Conservation (phyloP, 495 filamentous ascomycete species). For the Darksidea phi region DNA sequence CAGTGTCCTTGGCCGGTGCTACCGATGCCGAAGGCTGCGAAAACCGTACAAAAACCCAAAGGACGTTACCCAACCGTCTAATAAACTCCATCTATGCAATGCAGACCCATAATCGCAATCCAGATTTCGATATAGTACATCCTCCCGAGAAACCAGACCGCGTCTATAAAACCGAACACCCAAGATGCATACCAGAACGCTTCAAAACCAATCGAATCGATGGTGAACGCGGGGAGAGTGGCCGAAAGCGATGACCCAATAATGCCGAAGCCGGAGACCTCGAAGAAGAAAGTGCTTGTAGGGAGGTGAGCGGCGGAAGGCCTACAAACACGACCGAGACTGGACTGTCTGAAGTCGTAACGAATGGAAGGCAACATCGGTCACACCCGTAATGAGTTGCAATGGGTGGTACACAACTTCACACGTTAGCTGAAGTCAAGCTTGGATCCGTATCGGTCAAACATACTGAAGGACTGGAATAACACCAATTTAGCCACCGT, state of each 20-base stretch:
- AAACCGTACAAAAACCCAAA: neutral
- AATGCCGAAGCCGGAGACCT: neutral
- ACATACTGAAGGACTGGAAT: neutral
- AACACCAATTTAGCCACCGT: conserved; percentile 23
- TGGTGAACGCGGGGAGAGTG: neutral
- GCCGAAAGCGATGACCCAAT: neutral
- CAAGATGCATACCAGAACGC: conserved; percentile 4
- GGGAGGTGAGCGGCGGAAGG: neutral
- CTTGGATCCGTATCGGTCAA: neutral
- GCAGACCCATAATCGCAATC: neutral
- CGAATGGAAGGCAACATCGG: neutral
- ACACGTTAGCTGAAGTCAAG: conserved; percentile 3
- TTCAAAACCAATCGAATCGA: neutral
- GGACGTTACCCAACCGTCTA: neutral
- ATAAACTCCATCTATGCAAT: conserved; percentile 13
- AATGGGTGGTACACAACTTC: conserved; percentile 9
- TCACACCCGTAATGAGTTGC: conserved; percentile 13
- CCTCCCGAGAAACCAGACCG: neutral
- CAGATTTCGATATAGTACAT: neutral
- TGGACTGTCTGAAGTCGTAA: neutral
- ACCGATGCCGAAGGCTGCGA: conserved; percentile 11
- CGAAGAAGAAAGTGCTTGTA: neutral
- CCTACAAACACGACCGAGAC: neutral
- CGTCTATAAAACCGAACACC: neutral
- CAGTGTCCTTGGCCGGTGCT: conserved; percentile 16